phyloP scores from a whole-genome alignment of 306 rosid genomes.

The Trifolium repens region DNA sequence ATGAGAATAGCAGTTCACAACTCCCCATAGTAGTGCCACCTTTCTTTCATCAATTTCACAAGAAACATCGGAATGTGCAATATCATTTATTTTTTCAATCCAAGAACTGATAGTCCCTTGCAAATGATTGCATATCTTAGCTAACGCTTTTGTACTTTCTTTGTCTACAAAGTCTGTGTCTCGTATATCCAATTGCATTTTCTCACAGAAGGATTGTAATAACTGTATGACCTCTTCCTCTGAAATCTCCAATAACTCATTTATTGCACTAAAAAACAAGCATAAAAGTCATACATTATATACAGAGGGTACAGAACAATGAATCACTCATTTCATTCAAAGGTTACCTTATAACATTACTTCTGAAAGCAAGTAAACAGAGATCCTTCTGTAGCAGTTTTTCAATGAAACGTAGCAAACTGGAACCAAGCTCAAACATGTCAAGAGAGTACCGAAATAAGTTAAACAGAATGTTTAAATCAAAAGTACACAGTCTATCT shows the following conservation, averaged over 20 bases:
- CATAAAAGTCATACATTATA: conserved; percentile 34
- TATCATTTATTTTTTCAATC: conserved; percentile 51
- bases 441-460: conserved; percentile 41
- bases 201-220: conserved; percentile 65
- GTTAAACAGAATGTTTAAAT: conserved; percentile 30
- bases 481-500: conserved; percentile 16
- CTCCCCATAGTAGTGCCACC: conserved; percentile 79
- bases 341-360: conserved; percentile 69
- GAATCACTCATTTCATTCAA: conserved; percentile 20
- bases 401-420: conserved; percentile 70
- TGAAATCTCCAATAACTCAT: conserved; percentile 63
- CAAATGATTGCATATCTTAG: conserved; percentile 62
- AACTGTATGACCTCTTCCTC: conserved; percentile 65
- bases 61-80: conserved; percentile 41
- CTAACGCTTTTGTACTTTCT: conserved; percentile 45
- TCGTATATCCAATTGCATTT: conserved; percentile 47
- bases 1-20: conserved; percentile 68
- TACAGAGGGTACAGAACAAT: conserved; percentile 19
- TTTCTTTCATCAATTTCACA: conserved; percentile 54
- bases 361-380: conserved; percentile 56
- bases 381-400: conserved; percentile 60
- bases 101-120: conserved; percentile 48
- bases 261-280: conserved; percentile 63
- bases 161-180: conserved; percentile 45
- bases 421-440: conserved; percentile 51